A percentile compares a stretch with the other conserved stretches of the same genome.
phyloP scores from a whole-genome alignment of 768 basidiomycete genomes.

The Suillus subaureus region DNA sequence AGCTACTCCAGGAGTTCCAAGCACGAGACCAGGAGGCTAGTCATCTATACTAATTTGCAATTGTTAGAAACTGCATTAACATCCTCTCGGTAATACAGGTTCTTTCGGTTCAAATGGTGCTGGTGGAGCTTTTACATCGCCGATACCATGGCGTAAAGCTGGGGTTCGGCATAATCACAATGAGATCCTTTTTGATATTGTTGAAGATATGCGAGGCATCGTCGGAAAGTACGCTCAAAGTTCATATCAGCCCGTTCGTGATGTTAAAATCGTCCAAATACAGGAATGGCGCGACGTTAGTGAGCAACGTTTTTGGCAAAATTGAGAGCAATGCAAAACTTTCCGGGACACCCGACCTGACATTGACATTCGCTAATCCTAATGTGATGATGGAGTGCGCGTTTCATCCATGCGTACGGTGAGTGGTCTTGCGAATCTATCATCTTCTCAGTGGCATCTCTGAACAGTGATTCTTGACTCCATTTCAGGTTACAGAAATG shows the following conservation, averaged over 20 bases:
- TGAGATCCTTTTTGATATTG: conserved; percentile 91
- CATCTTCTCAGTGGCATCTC: conserved; percentile 7
- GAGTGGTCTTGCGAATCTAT: conserved; percentile 23
- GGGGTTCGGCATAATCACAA: conserved; percentile 84
- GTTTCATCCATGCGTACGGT: conserved; percentile 95
- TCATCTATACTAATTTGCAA: neutral
- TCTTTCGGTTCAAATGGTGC: conserved; percentile 39
- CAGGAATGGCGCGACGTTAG: conserved; percentile 70
- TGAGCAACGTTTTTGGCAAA: conserved; percentile 71
- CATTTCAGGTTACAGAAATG: conserved; percentile 71
- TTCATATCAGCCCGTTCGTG: neutral
- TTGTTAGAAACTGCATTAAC: neutral
- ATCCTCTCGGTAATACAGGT: conserved; percentile 14
- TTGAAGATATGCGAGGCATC: conserved; percentile 71
- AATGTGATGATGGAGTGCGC: conserved; percentile 74
- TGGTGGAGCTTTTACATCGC: conserved; percentile 72
- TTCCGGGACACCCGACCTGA: conserved; percentile 88
- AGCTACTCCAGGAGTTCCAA: conserved; percentile 23
- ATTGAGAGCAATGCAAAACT: conserved; percentile 78
- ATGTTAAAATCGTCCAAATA: neutral
- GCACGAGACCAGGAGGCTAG: conserved; percentile 33
- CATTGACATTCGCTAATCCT: conserved; percentile 75
- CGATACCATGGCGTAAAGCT: conserved; percentile 91
- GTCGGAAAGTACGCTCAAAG: conserved; percentile 27
- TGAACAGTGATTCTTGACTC: conserved; percentile 7